Evolutionary conservation across 2,329 filamentous ascomycete species (phyloP).

Genomic region (Pseudopyricularia javanii): DNA sequence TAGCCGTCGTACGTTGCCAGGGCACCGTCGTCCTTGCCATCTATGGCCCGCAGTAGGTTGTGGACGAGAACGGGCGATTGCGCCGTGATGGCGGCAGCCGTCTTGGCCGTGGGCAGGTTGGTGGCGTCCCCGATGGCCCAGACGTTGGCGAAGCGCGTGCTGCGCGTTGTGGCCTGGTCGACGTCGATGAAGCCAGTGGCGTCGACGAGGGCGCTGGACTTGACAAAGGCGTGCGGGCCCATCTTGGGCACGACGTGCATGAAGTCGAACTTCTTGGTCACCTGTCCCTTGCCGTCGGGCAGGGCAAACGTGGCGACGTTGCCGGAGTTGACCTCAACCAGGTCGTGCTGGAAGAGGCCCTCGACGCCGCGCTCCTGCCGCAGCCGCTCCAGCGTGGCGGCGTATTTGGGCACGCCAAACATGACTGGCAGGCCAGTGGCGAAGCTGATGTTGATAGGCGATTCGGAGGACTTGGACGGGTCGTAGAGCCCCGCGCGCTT

Average conservation of each 20-base stretch:
- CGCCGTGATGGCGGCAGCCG: slow-evolving; percentile 29
- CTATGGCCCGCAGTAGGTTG: slow-evolving; percentile 23
- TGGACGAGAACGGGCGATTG: slow-evolving; percentile 29
- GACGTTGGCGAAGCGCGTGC: slow-evolving; percentile 41
- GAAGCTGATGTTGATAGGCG: slow-evolving; percentile 38
- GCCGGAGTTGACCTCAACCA: slow-evolving; percentile 34
- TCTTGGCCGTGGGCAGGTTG: slow-evolving; percentile 42
- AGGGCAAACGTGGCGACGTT: slow-evolving; percentile 37
- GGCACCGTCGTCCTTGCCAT: slow-evolving; percentile 18
- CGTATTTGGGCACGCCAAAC: slow-evolving; percentile 51
- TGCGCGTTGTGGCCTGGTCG: slow-evolving; percentile 35
- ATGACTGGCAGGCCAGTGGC: slow-evolving; percentile 42
- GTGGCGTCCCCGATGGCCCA: slow-evolving; percentile 49
- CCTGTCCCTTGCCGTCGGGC: slow-evolving; percentile 17
- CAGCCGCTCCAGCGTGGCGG: slow-evolving; percentile 36
- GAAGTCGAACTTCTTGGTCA: slow-evolving; percentile 37
- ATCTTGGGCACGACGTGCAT: slow-evolving; percentile 48
- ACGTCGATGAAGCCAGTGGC: slow-evolving; percentile 46
- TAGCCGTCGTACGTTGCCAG: slow-evolving; percentile 26
- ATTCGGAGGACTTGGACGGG: slow-evolving; percentile 20
- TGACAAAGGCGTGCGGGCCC: slow-evolving; percentile 41
- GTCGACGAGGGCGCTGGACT: slow-evolving; percentile 40
- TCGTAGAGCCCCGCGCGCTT: slow-evolving; percentile 38
- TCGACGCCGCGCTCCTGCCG: slow-evolving; percentile 42
- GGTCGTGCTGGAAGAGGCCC: slow-evolving; percentile 45